A percentile compares a stretch with the other conserved stretches of the same genome.
These are phyloP conservation scores for Dictyostelium discoideum DNA, from an alignment of 78 protist genomes.

Conservation along the genomic window DNA sequence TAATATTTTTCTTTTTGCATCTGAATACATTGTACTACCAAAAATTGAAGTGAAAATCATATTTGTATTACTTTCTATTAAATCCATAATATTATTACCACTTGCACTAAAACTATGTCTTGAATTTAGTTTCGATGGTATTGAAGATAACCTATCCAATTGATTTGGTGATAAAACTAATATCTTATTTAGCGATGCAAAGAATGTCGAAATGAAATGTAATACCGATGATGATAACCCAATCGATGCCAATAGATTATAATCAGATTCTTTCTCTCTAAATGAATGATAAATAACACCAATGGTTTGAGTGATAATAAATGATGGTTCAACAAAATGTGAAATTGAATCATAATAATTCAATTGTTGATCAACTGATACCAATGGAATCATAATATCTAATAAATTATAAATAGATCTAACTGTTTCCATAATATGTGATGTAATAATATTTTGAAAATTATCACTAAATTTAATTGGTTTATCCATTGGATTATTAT, in stretches of 20 bases:
- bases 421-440: constrained; percentile 27
- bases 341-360: constrained; percentile 15
- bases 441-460: not conserved
- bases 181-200: not conserved
- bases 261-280: constrained; percentile 2
- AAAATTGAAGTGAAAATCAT: constrained; percentile 39
- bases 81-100: constrained; percentile 25
- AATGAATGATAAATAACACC: constrained; percentile 50
- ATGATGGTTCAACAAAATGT: constrained; percentile 43
- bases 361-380: not conserved
- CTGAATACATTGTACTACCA: constrained; percentile 54
- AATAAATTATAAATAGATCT: constrained; percentile 59
- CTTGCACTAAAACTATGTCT: not conserved
- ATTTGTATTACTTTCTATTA: constrained; percentile 42
- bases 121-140: not conserved
- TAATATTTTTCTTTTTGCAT: constrained; percentile 34
- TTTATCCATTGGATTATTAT: not conserved
- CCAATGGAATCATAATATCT: not conserved
- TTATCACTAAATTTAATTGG: not conserved
- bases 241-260: not conserved
- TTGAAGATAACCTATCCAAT: not conserved
- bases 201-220: constrained; percentile 47
- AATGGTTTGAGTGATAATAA: constrained; percentile 27
- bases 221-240: constrained; percentile 36
- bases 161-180: not conserved